Conservation (phyloP, 306 rosid species). For the Vigna reflexopilosa region DNA sequence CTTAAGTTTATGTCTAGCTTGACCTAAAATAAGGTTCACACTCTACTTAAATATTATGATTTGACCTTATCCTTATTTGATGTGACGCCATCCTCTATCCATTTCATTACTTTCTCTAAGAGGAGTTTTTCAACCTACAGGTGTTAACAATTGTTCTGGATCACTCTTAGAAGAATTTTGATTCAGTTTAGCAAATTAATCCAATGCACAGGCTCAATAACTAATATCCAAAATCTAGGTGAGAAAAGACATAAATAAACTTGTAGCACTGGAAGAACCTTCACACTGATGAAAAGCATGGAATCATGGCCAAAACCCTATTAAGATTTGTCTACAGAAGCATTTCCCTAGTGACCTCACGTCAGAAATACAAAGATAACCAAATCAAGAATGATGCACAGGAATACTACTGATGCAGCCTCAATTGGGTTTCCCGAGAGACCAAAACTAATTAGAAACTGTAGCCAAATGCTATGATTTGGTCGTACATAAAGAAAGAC, state of each 20-base stretch:
- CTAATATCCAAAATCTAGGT: neutral
- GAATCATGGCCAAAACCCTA: neutral
- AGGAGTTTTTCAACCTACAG: conserved; percentile 6
- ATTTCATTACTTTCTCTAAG: neutral
- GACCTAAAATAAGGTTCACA: no score
- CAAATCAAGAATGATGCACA: neutral
- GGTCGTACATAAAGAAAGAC: neutral
- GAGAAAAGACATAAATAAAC: neutral
- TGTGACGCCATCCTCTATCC: neutral
- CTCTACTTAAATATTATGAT: no score
- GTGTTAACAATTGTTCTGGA: neutral
- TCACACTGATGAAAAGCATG: neutral
- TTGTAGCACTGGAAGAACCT: neutral
- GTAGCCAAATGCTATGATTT: neutral
- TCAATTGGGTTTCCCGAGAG: neutral
- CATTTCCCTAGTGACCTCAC: neutral
- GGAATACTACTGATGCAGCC: neutral
- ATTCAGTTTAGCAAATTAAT: neutral
- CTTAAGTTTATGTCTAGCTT: no score
- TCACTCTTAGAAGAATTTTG: neutral
- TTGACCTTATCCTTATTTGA: no score
- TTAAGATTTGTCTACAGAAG: neutral
- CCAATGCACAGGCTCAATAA: neutral
- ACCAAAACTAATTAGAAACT: conserved; percentile 8
- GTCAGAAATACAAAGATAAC: neutral